Evolutionary conservation across 495 filamentous ascomycete species (phyloP).

Genomic region (Penicillium coffeae): DNA sequence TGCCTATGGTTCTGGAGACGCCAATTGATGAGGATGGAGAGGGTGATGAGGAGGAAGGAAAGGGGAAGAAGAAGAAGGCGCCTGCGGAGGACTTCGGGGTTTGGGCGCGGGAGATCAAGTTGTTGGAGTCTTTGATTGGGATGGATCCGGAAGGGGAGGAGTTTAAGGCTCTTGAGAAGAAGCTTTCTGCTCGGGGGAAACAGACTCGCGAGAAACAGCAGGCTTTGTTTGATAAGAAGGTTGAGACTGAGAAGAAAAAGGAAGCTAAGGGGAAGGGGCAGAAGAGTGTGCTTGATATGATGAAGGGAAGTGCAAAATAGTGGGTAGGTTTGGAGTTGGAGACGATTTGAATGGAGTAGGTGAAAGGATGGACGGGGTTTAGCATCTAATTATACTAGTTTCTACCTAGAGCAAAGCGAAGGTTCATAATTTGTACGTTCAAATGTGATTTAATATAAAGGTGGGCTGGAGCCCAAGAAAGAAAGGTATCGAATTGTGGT

Average conservation of each 20-base stretch:
- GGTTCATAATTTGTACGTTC: background rate
- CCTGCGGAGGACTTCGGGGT: slow-evolving; percentile 61
- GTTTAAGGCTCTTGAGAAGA: slow-evolving; percentile 60
- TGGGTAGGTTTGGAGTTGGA: no score
- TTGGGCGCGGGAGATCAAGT: slow-evolving; percentile 83
- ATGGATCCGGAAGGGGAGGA: slow-evolving; percentile 67
- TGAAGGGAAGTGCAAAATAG: slow-evolving; percentile 21
- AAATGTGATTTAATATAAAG: slow-evolving; percentile 3
- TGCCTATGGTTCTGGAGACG: slow-evolving; percentile 94
- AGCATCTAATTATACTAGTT: no score
- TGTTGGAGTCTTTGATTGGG: slow-evolving; percentile 83
- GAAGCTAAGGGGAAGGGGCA: slow-evolving; percentile 37
- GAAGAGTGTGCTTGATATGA: slow-evolving; percentile 43
- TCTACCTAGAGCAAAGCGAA: no score
- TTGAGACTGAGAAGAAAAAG: slow-evolving; percentile 57
- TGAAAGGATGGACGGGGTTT: no score
- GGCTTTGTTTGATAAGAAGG: slow-evolving; percentile 70
- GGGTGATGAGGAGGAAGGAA: slow-evolving; percentile 13
- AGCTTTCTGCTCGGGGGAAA: slow-evolving; percentile 62
- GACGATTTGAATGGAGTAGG: no score
- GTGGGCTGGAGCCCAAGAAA: slow-evolving; percentile 4
- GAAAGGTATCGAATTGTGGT: slow-evolving; percentile 21
- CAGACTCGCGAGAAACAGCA: slow-evolving; percentile 69
- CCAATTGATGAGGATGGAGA: slow-evolving; percentile 65
- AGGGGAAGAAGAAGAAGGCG: slow-evolving; percentile 23